Conservation (phyloP, 192 early-diverging fungal species). For the Helicostylum pulchrum region DNA sequence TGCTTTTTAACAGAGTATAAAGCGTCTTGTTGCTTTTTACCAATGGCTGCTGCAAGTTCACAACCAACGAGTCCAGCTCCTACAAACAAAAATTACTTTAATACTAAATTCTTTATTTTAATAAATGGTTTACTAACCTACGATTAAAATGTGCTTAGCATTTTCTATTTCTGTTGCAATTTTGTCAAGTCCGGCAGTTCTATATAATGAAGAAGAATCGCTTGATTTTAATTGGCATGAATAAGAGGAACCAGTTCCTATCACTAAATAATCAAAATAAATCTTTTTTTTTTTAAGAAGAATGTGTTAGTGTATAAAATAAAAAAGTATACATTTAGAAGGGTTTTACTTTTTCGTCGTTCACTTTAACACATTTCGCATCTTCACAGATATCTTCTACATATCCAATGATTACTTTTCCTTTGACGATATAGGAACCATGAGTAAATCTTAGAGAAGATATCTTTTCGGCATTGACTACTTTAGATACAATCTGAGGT, state of each 20-base stretch:
- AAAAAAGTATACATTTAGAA: background rate
- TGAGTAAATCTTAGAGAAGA: constrained; percentile 28
- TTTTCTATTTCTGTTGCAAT: constrained; percentile 12
- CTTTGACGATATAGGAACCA: constrained; percentile 29
- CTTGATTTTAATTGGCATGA: constrained; percentile 29
- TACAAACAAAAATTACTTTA: background rate
- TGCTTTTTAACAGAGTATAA: constrained; percentile 9
- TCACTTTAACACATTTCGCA: constrained; percentile 17
- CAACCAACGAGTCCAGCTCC: constrained; percentile 48
- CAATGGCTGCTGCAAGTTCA: constrained; percentile 40
- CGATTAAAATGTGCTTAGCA: constrained; percentile 32
- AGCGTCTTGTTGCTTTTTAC: constrained; percentile 11
- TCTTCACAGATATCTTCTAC: constrained; percentile 20
- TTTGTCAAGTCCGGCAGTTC: constrained; percentile 17
- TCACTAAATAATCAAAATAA: constrained; percentile 36
- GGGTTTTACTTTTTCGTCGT: constrained; percentile 23
- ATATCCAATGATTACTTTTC: constrained; percentile 34
- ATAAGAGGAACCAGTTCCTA: constrained; percentile 33
- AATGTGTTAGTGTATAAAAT: background rate
- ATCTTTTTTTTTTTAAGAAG: constrained; percentile 11
- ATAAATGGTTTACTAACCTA: constrained; percentile 23
- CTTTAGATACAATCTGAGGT: constrained; percentile 22
- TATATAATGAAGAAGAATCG: constrained; percentile 33
- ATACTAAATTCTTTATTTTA: background rate
- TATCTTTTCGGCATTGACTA: constrained; percentile 14